Evolutionary conservation across 345 rosid genomes (phyloP).

Genomic region (Schrenkiella parvula): DNA sequence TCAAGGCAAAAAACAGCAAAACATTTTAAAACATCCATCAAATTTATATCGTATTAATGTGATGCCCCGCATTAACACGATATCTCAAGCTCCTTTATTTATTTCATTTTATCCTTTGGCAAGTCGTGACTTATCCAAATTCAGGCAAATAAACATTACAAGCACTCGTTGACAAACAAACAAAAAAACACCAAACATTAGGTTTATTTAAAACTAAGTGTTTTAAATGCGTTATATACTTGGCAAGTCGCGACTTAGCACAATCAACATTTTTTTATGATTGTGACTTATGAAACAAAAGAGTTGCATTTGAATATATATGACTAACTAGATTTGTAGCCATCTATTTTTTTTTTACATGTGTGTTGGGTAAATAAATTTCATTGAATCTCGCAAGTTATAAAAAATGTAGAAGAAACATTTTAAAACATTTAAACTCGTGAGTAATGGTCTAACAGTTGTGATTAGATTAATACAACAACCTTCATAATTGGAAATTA

Average conservation of each 20-base stretch:
- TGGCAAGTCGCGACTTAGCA: not conserved
- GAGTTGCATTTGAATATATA: not conserved
- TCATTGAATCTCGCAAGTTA: not conserved
- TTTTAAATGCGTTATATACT: not conserved
- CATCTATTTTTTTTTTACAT: not conserved
- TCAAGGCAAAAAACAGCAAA: not conserved
- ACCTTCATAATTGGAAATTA: not conserved
- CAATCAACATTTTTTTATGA: not conserved
- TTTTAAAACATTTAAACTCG: not conserved
- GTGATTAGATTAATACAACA: not conserved
- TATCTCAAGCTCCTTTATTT: not conserved
- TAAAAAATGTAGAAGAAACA: not conserved
- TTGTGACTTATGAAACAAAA: not conserved
- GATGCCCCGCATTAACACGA: conserved; percentile 20
- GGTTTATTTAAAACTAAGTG: not conserved
- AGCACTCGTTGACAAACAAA: not conserved
- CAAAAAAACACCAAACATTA: not conserved
- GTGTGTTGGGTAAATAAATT: not conserved
- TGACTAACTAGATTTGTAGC: not conserved
- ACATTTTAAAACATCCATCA: not conserved
- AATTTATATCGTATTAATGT: not conserved
- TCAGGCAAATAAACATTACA: not conserved
- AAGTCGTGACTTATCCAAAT: conserved; percentile 27
- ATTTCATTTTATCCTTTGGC: not conserved
- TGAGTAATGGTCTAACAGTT: not conserved